Evolutionary conservation across 192 early-diverging fungal genomes (phyloP).

Genomic region (Gamsiella multidivaricata): DNA sequence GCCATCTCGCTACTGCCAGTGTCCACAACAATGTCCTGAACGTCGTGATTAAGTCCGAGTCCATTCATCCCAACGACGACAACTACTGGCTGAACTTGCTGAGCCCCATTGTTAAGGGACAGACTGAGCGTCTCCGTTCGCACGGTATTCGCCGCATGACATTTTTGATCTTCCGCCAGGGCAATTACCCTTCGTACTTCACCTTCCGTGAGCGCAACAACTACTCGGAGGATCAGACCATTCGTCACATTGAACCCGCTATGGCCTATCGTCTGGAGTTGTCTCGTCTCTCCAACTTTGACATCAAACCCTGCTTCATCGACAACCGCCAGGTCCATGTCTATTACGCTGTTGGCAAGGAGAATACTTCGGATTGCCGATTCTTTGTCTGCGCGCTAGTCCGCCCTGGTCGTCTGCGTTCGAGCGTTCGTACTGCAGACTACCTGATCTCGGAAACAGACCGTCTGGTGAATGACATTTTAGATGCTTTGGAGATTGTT

Average conservation of each 20-base stretch:
- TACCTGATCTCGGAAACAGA: constrained; percentile 97
- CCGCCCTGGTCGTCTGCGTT: constrained; percentile 87
- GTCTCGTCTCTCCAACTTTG: constrained; percentile 91
- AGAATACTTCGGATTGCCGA: constrained; percentile 92
- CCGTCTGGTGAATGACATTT: constrained; percentile 90
- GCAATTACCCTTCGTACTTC: constrained; percentile 91
- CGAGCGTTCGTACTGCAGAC: constrained; percentile 87
- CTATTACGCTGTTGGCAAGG: constrained; percentile 95
- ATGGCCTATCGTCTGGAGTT: constrained; percentile 98
- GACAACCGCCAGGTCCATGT: constrained; percentile 96
- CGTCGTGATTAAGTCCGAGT: constrained; percentile 79
- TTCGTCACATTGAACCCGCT: constrained; percentile 98
- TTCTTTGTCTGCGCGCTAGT: constrained; percentile 99
- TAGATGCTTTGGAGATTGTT: constrained; percentile 96
- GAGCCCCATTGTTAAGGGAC: constrained; percentile 65
- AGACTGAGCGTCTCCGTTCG: constrained; percentile 74
- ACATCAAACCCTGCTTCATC: constrained; percentile 94
- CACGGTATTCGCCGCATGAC: constrained; percentile 89
- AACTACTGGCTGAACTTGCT: constrained; percentile 72
- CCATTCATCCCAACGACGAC: constrained; percentile 74
- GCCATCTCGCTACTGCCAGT: constrained; percentile 21
- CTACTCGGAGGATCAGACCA: constrained; percentile 91
- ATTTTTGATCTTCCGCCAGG: constrained; percentile 85
- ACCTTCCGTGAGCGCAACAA: constrained; percentile 92
- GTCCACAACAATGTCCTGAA: constrained; percentile 83